Conservation (phyloP, 176 grass and related monocot species). For the Areca catechu region DNA sequence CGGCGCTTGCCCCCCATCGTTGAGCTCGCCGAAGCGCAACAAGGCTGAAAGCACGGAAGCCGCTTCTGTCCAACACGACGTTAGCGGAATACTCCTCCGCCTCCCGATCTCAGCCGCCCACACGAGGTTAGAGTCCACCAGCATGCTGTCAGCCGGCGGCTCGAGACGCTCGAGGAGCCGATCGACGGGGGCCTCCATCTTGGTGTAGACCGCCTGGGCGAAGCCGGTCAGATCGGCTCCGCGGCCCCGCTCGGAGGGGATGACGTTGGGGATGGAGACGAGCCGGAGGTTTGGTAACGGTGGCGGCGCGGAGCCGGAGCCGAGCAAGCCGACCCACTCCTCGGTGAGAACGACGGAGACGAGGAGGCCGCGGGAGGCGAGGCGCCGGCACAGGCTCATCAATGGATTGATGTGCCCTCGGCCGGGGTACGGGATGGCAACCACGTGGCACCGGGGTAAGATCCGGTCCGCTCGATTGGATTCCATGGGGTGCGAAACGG, state of each 20-base stretch:
- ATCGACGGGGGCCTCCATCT: constrained; percentile 51
- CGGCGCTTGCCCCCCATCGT: background rate
- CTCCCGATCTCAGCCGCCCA: constrained; percentile 51
- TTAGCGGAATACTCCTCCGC: constrained; percentile 39
- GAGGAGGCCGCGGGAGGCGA: constrained; percentile 33
- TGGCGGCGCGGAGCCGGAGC: background rate
- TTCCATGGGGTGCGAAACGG: too few species aligned
- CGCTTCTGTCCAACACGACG: constrained; percentile 39
- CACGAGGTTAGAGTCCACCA: constrained; percentile 30
- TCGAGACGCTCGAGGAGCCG: constrained; percentile 39
- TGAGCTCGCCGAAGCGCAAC: constrained; percentile 8
- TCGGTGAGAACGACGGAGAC: constrained; percentile 56
- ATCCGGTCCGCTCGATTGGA: too few species aligned
- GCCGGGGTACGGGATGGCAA: constrained; percentile 54
- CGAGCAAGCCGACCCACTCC: constrained; percentile 49
- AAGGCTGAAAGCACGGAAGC: constrained; percentile 38
- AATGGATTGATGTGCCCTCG: constrained; percentile 63
- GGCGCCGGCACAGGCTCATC: constrained; percentile 43
- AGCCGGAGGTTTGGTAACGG: constrained; percentile 29
- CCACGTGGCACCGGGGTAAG: constrained; percentile 24
- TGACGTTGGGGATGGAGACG: constrained; percentile 50
- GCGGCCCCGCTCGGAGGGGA: constrained; percentile 56
- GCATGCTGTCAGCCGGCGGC: constrained; percentile 22
- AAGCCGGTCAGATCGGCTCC: constrained; percentile 43
- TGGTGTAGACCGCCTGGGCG: constrained; percentile 36